Evolutionary conservation across 1,284 basidiomycete genomes (phyloP).

Genomic region (Irpex sp.): DNA sequence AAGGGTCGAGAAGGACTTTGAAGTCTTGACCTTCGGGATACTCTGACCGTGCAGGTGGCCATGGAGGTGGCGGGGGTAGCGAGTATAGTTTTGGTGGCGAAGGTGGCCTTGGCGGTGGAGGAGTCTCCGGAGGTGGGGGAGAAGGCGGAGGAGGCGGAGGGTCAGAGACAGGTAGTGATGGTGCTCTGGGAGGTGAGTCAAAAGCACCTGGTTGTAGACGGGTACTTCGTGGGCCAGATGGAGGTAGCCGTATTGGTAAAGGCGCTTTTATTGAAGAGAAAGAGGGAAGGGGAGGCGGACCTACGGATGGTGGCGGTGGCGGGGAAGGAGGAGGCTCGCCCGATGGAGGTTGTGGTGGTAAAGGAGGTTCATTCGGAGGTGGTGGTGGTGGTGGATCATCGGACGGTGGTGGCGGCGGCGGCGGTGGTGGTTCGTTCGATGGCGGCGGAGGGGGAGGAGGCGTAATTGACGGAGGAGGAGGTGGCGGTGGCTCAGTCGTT

Average conservation of each 20-base stretch:
- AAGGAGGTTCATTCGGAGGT: neutral
- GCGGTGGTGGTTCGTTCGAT: constrained; percentile 13
- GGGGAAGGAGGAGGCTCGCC: constrained; percentile 12
- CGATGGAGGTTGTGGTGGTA: constrained; percentile 12
- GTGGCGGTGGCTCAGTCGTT: constrained; percentile 22
- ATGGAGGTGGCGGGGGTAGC: constrained; percentile 37
- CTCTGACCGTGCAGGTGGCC: constrained; percentile 42
- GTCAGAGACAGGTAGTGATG: constrained; percentile 18
- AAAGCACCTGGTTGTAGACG: constrained; percentile 8
- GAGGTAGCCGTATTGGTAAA: neutral
- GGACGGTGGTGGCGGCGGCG: constrained; percentile 17
- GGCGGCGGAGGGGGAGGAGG: constrained; percentile 22
- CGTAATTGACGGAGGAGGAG: constrained; percentile 25
- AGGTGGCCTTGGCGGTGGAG: constrained; percentile 23
- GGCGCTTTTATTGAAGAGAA: constrained; percentile 6
- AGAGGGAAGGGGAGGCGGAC: constrained; percentile 12
- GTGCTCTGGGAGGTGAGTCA: constrained; percentile 8
- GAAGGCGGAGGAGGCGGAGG: constrained; percentile 14
- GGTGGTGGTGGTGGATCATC: constrained; percentile 22
- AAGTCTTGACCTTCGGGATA: constrained; percentile 47
- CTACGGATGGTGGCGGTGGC: constrained; percentile 16
- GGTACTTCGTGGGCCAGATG: constrained; percentile 10
- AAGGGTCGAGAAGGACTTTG: constrained; percentile 63
- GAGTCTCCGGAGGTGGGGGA: constrained; percentile 22
- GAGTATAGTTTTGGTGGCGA: constrained; percentile 29